These are phyloP conservation scores for Dipteronia dyeriana DNA, from an alignment of 345 rosid species.

Conservation along the genomic window DNA sequence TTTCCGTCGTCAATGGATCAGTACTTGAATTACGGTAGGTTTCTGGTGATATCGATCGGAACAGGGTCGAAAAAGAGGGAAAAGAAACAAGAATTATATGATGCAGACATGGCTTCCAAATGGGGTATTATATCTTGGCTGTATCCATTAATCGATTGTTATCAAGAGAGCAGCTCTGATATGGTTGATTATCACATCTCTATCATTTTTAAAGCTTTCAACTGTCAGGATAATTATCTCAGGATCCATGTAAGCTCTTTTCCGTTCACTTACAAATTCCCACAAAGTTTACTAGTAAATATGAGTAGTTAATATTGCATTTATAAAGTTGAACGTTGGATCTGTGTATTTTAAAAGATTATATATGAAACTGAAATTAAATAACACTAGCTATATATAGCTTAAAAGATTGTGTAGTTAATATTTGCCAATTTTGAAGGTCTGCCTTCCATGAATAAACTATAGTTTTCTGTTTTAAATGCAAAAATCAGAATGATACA, in stretches of 20 bases:
- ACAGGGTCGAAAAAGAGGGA: constrained; percentile 45
- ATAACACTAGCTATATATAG: no score
- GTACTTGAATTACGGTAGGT: constrained; percentile 50
- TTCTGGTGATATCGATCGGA: constrained; percentile 67
- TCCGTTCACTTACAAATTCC: not conserved
- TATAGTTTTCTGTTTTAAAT: not conserved
- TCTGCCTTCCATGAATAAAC: no score
- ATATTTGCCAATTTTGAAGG: no score
- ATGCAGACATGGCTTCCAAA: constrained; percentile 45
- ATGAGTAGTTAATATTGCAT: no score
- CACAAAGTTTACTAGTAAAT: no score
- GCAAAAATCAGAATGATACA: constrained; percentile 41
- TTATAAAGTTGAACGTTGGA: no score
- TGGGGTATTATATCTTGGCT: constrained; percentile 71
- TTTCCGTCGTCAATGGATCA: constrained; percentile 24
- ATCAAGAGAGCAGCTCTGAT: constrained; percentile 46
- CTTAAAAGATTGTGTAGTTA: no score
- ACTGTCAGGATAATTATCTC: constrained; percentile 59
- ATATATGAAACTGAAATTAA: no score
- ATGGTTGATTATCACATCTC: constrained; percentile 62
- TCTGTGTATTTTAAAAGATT: no score
- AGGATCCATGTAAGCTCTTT: constrained; percentile 54
- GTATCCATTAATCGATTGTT: constrained; percentile 52
- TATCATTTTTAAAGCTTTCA: constrained; percentile 55
- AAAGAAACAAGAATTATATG: constrained; percentile 29